phyloP scores from a whole-genome alignment of 1,284 basidiomycete species.

The Vanrija pseudolonga region DNA sequence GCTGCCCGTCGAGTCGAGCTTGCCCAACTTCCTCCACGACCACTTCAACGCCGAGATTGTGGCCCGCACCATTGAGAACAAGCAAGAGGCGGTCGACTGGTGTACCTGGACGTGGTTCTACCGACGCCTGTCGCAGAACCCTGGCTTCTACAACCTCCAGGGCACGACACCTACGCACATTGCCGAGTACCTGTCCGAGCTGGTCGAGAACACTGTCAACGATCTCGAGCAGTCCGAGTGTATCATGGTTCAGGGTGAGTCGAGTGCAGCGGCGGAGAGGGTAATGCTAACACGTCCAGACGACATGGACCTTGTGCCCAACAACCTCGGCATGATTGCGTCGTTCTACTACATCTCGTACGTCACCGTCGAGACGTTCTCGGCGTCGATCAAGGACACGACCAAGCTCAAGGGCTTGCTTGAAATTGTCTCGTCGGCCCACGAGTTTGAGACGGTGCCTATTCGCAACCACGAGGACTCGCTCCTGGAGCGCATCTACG shows the following conservation, averaged over 20 bases:
- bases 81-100: slow-evolving; percentile 88
- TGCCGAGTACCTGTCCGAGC: slow-evolving; percentile 89
- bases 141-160: slow-evolving; percentile 83
- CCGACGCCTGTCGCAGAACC: slow-evolving; percentile 88
- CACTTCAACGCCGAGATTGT: slow-evolving; percentile 99
- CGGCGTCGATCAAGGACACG: slow-evolving; percentile 86
- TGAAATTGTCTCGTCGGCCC: slow-evolving; percentile 92
- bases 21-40: slow-evolving; percentile 84
- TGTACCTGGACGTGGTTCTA: slow-evolving; percentile 64
- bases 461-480: slow-evolving; percentile 88
- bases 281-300: slow-evolving; percentile 53
- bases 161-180: slow-evolving; percentile 89
- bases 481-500: slow-evolving; percentile 81
- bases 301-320: slow-evolving; percentile 85
- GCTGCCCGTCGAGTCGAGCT: slow-evolving; percentile 92
- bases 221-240: slow-evolving; percentile 93
- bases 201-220: slow-evolving; percentile 87
- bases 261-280: slow-evolving; percentile 22
- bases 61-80: slow-evolving; percentile 97
- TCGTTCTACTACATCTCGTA: slow-evolving; percentile 66
- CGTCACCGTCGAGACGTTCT: slow-evolving; percentile 95
- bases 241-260: slow-evolving; percentile 75
- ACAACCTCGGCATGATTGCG: slow-evolving; percentile 95
- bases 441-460: slow-evolving; percentile 92
- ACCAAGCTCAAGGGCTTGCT: slow-evolving; percentile 97